These are phyloP conservation scores for Paspalum vaginatum DNA, from an alignment of 176 grass and related monocot genomes.

Conservation along the genomic window DNA sequence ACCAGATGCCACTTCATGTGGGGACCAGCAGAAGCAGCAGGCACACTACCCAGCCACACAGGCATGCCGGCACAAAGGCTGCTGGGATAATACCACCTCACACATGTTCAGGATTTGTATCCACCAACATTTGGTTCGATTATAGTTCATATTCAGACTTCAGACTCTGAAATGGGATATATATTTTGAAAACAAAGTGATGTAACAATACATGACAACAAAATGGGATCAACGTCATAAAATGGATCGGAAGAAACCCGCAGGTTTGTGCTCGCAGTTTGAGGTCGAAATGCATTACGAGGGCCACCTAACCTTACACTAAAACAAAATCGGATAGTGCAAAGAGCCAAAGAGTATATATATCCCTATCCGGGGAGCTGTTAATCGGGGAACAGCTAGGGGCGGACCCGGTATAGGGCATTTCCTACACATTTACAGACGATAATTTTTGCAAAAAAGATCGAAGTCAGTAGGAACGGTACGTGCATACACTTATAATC, in stretches of 20 bases:
- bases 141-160: neutral
- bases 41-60: too few relatives aligned
- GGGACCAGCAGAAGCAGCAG: too few relatives aligned
- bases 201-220: neutral
- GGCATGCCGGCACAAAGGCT: too few relatives aligned
- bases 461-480: too few relatives aligned
- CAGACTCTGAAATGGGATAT: neutral
- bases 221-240: neutral
- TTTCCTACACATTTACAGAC: too few relatives aligned
- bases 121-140: neutral
- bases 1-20: too few relatives aligned
- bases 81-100: too few relatives aligned
- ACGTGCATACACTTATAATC: too few relatives aligned
- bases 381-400: neutral
- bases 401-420: too few relatives aligned
- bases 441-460: too few relatives aligned
- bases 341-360: too few relatives aligned
- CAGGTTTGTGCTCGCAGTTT: neutral
- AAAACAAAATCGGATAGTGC: neutral
- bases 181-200: neutral
- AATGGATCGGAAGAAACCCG: neutral
- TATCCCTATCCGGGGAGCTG: neutral
- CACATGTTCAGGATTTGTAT: too few relatives aligned
- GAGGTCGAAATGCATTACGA: neutral
- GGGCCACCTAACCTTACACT: neutral